Conservation (phyloP, 257 asterid species). For the Verbascum thapsus region DNA sequence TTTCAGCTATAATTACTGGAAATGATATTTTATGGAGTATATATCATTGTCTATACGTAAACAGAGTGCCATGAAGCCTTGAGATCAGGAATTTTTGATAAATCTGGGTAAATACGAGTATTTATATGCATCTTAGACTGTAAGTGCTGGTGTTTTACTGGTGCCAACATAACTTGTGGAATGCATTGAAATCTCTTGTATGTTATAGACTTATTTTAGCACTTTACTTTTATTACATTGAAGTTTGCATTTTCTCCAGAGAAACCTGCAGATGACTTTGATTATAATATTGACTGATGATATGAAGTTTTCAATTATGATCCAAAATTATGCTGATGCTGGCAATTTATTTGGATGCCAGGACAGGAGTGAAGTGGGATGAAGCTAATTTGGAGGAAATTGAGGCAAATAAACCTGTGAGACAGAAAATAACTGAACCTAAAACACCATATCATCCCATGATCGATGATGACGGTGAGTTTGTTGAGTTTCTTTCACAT, state of each 20-base stretch:
- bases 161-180: not conserved
- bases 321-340: slow-evolving; percentile 21
- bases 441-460: slow-evolving; percentile 96
- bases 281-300: not conserved
- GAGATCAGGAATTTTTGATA: no score
- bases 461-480: slow-evolving; percentile 57
- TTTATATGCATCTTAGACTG: slow-evolving; percentile 3
- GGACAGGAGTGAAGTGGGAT: slow-evolving; percentile 80
- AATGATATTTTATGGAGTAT: not conserved
- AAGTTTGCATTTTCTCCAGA: not conserved
- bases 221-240: not conserved
- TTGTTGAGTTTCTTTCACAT: slow-evolving; percentile 3
- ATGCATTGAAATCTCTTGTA: not conserved
- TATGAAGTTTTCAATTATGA: not conserved
- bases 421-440: slow-evolving; percentile 98
- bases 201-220: not conserved
- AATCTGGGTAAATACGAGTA: not conserved
- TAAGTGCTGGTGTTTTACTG: not conserved
- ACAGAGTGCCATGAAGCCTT: no score
- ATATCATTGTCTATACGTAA: no score
- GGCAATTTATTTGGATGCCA: slow-evolving; percentile 36
- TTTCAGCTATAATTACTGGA: slow-evolving; percentile 1
- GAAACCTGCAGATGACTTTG: not conserved
- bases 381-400: slow-evolving; percentile 87
- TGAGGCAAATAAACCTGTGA: slow-evolving; percentile 90